These are phyloP conservation scores for Neopestalotiopsis sp. DNA, from an alignment of 2,329 filamentous ascomycete genomes.

Conservation along the genomic window DNA sequence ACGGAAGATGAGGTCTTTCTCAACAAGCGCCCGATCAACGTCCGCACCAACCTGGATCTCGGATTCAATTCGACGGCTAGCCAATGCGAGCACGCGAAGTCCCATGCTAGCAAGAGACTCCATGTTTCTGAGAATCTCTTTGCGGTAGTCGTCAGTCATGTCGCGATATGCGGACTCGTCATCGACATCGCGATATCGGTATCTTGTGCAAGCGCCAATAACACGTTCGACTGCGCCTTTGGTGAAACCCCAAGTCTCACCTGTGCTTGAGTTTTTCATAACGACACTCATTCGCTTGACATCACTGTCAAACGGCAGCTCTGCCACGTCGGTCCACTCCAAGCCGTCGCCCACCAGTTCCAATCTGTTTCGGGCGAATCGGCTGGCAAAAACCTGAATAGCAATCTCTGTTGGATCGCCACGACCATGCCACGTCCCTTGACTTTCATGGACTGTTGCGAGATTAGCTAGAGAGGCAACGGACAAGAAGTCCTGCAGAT, in stretches of 20 bases:
- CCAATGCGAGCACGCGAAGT: conserved; percentile 71
- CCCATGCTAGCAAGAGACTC: conserved; percentile 62
- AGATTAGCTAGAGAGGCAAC: conserved; percentile 65
- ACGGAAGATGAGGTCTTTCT: conserved; percentile 5
- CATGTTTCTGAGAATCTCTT: conserved; percentile 65
- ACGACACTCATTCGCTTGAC: conserved; percentile 79
- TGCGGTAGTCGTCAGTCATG: conserved; percentile 54
- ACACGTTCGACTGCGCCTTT: conserved; percentile 74
- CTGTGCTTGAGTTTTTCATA: conserved; percentile 50
- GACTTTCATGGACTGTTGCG: conserved; percentile 49
- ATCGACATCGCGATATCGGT: conserved; percentile 39
- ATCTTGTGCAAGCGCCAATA: conserved; percentile 59
- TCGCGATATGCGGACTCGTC: conserved; percentile 35
- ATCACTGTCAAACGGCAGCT: conserved; percentile 74
- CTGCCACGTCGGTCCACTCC: conserved; percentile 62
- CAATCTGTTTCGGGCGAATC: conserved; percentile 66
- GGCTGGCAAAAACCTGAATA: conserved; percentile 73
- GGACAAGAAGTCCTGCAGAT: conserved; percentile 59
- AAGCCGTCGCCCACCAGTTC: conserved; percentile 52
- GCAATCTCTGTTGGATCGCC: conserved; percentile 75
- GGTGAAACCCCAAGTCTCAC: conserved; percentile 48
- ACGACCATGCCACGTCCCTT: conserved; percentile 60
- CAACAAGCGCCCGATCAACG: neutral
- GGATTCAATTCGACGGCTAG: conserved; percentile 48
- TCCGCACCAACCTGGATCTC: conserved; percentile 25